Evolutionary conservation across 805 yeast genomes (phyloP).

Genomic region (Monosporozyma servazzii): DNA sequence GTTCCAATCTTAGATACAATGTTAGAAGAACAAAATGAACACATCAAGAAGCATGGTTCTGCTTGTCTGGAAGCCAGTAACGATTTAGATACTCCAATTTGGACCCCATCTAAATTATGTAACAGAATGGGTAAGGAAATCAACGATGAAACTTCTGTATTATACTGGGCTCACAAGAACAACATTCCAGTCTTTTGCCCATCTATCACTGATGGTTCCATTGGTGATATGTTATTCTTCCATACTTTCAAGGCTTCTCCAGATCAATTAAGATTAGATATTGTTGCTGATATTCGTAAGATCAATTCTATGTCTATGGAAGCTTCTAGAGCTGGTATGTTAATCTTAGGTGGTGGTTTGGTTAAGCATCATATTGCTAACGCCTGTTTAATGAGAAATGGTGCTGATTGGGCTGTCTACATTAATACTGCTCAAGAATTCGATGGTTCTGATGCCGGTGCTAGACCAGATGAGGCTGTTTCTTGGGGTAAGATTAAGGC

Average conservation of each 20-base stretch:
- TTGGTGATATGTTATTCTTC: conserved; percentile 98
- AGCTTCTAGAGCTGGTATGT: conserved; percentile 90
- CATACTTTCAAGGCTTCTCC: conserved; percentile 95
- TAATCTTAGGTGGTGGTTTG: conserved; percentile 91
- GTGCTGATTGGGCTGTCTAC: conserved; percentile 96
- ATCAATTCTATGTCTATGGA: conserved; percentile 93
- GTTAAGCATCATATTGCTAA: conserved; percentile 96
- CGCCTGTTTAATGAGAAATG: conserved; percentile 98
- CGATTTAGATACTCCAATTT: conserved; percentile 43
- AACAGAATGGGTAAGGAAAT: conserved; percentile 93
- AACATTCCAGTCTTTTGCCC: conserved; percentile 96
- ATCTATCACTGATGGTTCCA: conserved; percentile 93
- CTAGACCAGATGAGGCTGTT: conserved; percentile 97
- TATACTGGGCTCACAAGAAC: conserved; percentile 98
- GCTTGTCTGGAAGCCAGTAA: conserved; percentile 46
- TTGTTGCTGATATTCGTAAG: conserved; percentile 86
- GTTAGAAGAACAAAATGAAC: conserved; percentile 79
- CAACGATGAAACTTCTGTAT: conserved; percentile 83
- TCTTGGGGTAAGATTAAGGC: conserved; percentile 98
- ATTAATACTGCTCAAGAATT: conserved; percentile 98
- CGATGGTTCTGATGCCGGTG: conserved; percentile 99
- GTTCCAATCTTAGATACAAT: conserved; percentile 84
- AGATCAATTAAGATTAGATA: conserved; percentile 77
- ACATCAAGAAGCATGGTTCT: conserved; percentile 43
- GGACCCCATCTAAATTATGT: conserved; percentile 93